phyloP scores from a whole-genome alignment of 371 early-diverging fungal species.

The Rhizopus arrhizus region DNA sequence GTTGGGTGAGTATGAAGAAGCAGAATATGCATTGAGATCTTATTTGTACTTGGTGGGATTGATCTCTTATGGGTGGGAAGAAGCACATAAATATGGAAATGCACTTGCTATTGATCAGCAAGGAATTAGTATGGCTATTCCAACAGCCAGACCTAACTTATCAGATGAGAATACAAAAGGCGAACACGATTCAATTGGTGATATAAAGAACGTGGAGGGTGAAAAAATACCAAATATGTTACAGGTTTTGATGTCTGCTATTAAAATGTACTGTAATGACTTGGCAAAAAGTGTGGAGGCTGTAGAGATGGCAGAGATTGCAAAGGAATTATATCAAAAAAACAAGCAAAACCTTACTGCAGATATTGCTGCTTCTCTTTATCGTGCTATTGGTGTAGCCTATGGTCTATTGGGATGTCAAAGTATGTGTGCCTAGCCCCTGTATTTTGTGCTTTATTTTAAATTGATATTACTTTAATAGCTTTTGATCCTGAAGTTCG shows the following conservation, averaged over 20 bases:
- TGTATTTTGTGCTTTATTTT: background rate
- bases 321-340: slow-evolving; percentile 32
- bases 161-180: slow-evolving; percentile 7
- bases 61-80: slow-evolving; percentile 37
- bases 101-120: slow-evolving; percentile 33
- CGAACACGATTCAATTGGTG: slow-evolving; percentile 23
- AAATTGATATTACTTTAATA: slow-evolving; percentile 19
- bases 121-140: slow-evolving; percentile 29
- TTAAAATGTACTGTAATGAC: slow-evolving; percentile 53
- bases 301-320: slow-evolving; percentile 52
- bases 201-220: slow-evolving; percentile 32
- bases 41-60: slow-evolving; percentile 63
- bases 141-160: slow-evolving; percentile 14
- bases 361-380: slow-evolving; percentile 41
- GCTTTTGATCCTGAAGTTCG: slow-evolving; percentile 70
- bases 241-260: slow-evolving; percentile 48
- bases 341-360: slow-evolving; percentile 5
- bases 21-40: slow-evolving; percentile 64
- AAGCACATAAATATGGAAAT: slow-evolving; percentile 30
- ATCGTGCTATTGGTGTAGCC: slow-evolving; percentile 62
- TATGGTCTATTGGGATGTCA: slow-evolving; percentile 67
- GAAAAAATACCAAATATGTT: slow-evolving; percentile 41
- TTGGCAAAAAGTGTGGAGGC: slow-evolving; percentile 48
- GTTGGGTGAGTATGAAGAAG: slow-evolving; percentile 77
- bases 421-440: slow-evolving; percentile 37